Evolutionary conservation across 2,329 filamentous ascomycete genomes (phyloP).

Genomic region (Exophiala mesophila): DNA sequence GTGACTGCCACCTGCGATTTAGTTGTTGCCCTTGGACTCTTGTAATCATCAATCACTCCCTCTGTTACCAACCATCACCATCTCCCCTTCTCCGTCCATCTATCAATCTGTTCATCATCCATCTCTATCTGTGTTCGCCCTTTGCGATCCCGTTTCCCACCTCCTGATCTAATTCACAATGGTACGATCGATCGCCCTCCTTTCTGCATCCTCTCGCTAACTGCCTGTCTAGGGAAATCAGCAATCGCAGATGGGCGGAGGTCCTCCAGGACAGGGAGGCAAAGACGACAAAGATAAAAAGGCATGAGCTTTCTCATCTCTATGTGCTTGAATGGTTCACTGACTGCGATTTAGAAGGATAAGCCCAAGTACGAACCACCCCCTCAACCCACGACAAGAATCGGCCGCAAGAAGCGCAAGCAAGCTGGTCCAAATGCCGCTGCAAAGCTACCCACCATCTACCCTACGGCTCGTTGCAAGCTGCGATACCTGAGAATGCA

Average conservation of each 20-base stretch:
- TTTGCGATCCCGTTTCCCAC: background rate
- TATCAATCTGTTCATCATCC: background rate
- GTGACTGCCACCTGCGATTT: no score
- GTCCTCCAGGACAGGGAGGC: constrained; percentile 64
- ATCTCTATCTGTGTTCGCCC: background rate
- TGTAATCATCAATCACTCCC: constrained; percentile 8
- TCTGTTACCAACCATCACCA: background rate
- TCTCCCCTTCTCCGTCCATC: background rate
- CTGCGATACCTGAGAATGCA: constrained; percentile 96
- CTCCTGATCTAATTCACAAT: constrained; percentile 22
- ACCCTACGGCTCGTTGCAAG: constrained; percentile 95
- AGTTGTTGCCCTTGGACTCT: background rate
- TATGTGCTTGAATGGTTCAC: background rate
- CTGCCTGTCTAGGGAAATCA: constrained; percentile 39
- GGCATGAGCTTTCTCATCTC: constrained; percentile 45
- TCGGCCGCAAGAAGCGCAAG: constrained; percentile 99
- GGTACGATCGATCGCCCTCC: constrained; percentile 4
- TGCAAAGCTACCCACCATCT: constrained; percentile 89
- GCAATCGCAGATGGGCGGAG: constrained; percentile 77
- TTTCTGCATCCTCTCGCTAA: constrained; percentile 2
- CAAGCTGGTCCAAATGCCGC: constrained; percentile 86
- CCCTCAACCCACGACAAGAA: constrained; percentile 89
- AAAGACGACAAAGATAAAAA: constrained; percentile 92
- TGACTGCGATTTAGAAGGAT: constrained; percentile 66
- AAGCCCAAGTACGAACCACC: constrained; percentile 99